Base-by-base conservation (phyloP, 2,329 filamentous ascomycete species). In the Beauveria pseudobassiana region DNA sequence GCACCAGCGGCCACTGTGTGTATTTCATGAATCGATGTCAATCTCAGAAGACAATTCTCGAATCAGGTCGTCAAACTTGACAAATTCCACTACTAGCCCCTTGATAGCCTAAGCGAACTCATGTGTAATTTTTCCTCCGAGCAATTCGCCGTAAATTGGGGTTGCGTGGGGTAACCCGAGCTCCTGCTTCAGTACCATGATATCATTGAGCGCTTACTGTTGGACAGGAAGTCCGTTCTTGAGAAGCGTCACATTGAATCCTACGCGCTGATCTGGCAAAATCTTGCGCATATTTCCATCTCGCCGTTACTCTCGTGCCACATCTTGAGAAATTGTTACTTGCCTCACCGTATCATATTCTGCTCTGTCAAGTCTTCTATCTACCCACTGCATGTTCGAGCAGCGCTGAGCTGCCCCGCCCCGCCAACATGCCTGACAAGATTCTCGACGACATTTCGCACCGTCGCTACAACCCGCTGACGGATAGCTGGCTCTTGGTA, bases 381-480 rank as follows among this genome's bases (percentile, higher is more conserved):
- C 9, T 30, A 18, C 20, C 16, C 40, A 5, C 40, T 9, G 14
- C 50, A 3, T 20, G 22, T 28, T 38, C 10, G 9, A 63, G 38
- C 50, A 51, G 3, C 16, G 10, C 24, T 42, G 14, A 40, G 28
- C 62, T 60, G 57, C 62, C 62, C 62, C 62, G 57, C 62, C 62
- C 63, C 63, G 34, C 56, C 67, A 76, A 64, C 52, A 93, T 92
- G 89, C 83, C 85, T 9, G 87, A 89, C 71, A 82, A 85, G 66
- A 86, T 93, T 55, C 86, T 99, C 56, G 87, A 98, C 80, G 93
- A 99, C 74, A 98, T 99, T 70, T 96, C 95, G 48, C 95, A 99
- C 74, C 84, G 95, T 69, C 88, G 95, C 73, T 98, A 89, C 75
- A 99, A 99, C 73, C 90, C 91, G 59, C 82, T 99, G 64, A 88